A percentile compares a stretch with the other conserved stretches of the same genome.
phyloP scores from a whole-genome alignment of 768 basidiomycete genomes.

The Hypholoma fasciculare region DNA sequence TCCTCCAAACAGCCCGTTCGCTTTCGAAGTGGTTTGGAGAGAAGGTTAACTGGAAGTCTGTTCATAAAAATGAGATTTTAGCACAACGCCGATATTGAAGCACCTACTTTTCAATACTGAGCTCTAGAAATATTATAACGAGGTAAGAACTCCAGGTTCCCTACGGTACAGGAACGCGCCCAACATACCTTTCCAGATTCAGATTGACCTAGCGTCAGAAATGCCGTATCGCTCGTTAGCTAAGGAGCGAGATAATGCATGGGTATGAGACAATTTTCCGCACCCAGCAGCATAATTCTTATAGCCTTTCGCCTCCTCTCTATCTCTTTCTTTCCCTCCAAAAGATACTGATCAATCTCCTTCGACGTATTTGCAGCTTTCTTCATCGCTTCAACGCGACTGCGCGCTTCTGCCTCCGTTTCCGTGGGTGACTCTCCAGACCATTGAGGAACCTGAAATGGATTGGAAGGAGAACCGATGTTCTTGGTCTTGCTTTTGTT shows the following conservation, averaged over 20 bases:
- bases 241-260: neutral
- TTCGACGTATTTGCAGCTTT: slow-evolving; percentile 44
- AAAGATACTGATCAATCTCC: slow-evolving; percentile 49
- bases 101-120: slow-evolving; percentile 47
- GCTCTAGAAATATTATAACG: slow-evolving; percentile 34
- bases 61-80: slow-evolving; percentile 33
- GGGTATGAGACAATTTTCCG: slow-evolving; percentile 1
- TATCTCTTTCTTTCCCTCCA: slow-evolving; percentile 42
- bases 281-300: slow-evolving; percentile 59
- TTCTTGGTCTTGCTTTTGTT: slow-evolving; percentile 13
- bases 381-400: slow-evolving; percentile 33
- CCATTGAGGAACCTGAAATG: slow-evolving; percentile 25
- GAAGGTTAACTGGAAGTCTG: slow-evolving; percentile 71
- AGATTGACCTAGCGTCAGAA: slow-evolving; percentile 45
- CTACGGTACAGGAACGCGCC: neutral
- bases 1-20: slow-evolving; percentile 61
- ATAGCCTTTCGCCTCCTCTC: slow-evolving; percentile 52
- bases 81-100: neutral
- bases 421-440: slow-evolving; percentile 28
- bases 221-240: neutral
- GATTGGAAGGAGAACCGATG: slow-evolving; percentile 20
- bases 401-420: slow-evolving; percentile 32
- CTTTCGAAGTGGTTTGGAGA: slow-evolving; percentile 59
- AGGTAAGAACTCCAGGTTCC: neutral
- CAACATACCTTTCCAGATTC: slow-evolving; percentile 54